Evolutionary conservation across 106 monocot genomes (phyloP).

Genomic region (Narthecium ossifragum): DNA sequence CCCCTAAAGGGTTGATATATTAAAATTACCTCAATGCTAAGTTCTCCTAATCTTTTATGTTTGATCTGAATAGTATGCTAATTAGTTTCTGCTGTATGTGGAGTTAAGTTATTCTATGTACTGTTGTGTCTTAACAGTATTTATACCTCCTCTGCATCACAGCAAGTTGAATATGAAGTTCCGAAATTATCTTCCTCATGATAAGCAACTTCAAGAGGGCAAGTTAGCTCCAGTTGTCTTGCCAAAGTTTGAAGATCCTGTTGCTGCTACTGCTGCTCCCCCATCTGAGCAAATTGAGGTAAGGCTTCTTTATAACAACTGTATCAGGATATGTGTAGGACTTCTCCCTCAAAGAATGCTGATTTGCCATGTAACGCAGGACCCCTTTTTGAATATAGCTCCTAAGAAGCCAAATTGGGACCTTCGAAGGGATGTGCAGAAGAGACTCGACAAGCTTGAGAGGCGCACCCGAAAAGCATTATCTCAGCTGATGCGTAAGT

Average conservation of each 20-base stretch:
- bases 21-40: background rate
- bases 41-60: no score
- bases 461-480: slow-evolving; percentile 91
- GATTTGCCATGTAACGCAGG: slow-evolving; percentile 29
- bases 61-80: no score
- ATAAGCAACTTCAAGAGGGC: slow-evolving; percentile 81
- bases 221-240: slow-evolving; percentile 66
- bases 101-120: background rate
- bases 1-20: background rate
- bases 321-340: no score
- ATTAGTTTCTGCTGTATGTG: background rate
- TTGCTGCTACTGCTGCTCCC: slow-evolving; percentile 35
- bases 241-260: slow-evolving; percentile 94
- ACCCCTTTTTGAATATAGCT: slow-evolving; percentile 93
- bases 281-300: slow-evolving; percentile 69
- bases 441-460: slow-evolving; percentile 93
- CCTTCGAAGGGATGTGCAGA: slow-evolving; percentile 84
- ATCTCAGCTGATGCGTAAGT: slow-evolving; percentile 60
- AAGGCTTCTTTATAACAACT: background rate
- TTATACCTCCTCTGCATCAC: background rate
- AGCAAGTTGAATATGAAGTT: slow-evolving; percentile 76
- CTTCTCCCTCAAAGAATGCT: no score
- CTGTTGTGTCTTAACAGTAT: background rate
- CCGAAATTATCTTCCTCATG: slow-evolving; percentile 96
- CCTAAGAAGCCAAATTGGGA: slow-evolving; percentile 99